A percentile compares a stretch with the other conserved stretches of the same genome.
Conservation (phyloP, 805 yeast species). For the Yarrowia sp. region DNA sequence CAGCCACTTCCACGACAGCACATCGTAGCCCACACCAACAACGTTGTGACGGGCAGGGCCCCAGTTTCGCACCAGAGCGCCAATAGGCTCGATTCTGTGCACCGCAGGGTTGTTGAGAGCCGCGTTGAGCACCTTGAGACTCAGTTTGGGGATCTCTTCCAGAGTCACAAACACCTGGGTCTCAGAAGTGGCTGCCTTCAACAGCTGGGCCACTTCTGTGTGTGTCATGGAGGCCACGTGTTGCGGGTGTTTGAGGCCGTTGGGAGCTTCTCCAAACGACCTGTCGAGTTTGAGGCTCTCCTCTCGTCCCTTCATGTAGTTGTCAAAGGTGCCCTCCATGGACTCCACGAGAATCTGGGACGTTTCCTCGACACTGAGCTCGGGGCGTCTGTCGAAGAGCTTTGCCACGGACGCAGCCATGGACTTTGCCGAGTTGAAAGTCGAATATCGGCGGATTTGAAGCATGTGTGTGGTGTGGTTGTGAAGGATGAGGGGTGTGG, state of each 20-base stretch:
- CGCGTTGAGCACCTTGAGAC: slow-evolving; percentile 17
- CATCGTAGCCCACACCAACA: slow-evolving; percentile 8
- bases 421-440: slow-evolving; percentile 12
- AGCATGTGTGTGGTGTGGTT: neutral
- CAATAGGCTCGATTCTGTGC: slow-evolving; percentile 22
- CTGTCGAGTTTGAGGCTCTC: neutral
- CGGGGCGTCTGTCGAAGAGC: slow-evolving; percentile 19
- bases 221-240: slow-evolving; percentile 1
- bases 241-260: slow-evolving; percentile 25
- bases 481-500: neutral
- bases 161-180: slow-evolving; percentile 19
- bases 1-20: slow-evolving; percentile 18
- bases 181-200: neutral
- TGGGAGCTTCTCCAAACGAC: slow-evolving; percentile 17
- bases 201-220: neutral
- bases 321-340: slow-evolving; percentile 14
- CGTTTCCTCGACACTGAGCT: slow-evolving; percentile 1
- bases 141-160: slow-evolving; percentile 21
- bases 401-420: slow-evolving; percentile 20
- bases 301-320: slow-evolving; percentile 12
- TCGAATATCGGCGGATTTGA: slow-evolving; percentile 8
- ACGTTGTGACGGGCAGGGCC: slow-evolving; percentile 1
- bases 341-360: slow-evolving; percentile 17
- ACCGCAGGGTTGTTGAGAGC: slow-evolving; percentile 11
- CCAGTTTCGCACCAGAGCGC: slow-evolving; percentile 4